Conservation (phyloP, 108 stramenopile genomes). For the Nannochloropsis gaditana region DNA sequence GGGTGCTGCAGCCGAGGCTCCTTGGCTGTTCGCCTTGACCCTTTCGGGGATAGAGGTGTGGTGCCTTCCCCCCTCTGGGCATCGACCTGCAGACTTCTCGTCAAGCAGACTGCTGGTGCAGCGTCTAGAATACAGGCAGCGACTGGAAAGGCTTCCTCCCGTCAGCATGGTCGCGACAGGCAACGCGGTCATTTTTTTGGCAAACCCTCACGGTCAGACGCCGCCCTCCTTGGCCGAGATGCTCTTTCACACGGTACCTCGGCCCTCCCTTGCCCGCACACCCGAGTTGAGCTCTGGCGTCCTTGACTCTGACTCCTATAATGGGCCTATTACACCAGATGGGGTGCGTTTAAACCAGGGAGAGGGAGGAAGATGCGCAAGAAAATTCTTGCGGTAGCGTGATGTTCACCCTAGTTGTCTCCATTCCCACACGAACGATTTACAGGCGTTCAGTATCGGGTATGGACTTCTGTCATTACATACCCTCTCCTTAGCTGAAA, state of each 20-base stretch:
- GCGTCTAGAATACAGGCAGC: constrained; percentile 7
- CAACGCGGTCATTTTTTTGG: background rate
- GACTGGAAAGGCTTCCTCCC: background rate
- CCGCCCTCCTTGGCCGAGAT: background rate
- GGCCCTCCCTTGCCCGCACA: background rate
- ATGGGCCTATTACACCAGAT: background rate
- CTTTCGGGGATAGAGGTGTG: constrained; percentile 17
- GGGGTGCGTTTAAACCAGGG: background rate
- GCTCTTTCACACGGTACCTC: constrained; percentile 1
- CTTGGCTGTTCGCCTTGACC: constrained; percentile 16
- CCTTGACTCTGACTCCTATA: background rate
- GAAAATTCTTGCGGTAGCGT: background rate
- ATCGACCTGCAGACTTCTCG: background rate
- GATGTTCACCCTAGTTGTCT: no score
- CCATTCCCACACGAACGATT: background rate
- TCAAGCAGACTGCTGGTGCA: background rate
- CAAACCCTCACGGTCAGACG: background rate
- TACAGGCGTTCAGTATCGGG: background rate
- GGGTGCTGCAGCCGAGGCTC: background rate
- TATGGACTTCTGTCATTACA: constrained; percentile 6
- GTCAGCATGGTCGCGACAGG: background rate
- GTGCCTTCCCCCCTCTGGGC: background rate
- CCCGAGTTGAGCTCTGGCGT: background rate
- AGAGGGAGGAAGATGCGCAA: background rate
- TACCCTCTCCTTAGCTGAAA: background rate